These are phyloP conservation scores for Curvularia spicifera DNA, from an alignment of 2,329 filamentous ascomycete species.

Conservation along the genomic window DNA sequence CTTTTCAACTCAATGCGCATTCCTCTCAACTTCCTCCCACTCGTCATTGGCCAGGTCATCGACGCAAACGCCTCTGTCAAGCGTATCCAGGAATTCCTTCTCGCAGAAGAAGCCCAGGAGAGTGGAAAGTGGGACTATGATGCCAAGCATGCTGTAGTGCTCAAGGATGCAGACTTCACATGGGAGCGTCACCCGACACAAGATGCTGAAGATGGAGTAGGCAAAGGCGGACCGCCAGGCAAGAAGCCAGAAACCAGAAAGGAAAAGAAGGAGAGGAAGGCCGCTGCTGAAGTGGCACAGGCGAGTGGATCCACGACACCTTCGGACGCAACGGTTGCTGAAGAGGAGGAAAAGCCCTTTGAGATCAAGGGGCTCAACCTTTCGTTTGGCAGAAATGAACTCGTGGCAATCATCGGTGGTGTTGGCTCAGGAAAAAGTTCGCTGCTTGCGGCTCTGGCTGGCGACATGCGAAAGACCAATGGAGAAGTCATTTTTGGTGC, in stretches of 20 bases:
- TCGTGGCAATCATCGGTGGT: conserved; percentile 85
- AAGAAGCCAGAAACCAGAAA: conserved; percentile 56
- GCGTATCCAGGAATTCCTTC: conserved; percentile 85
- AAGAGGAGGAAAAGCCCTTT: conserved; percentile 72
- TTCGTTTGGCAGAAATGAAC: conserved; percentile 73
- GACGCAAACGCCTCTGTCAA: conserved; percentile 86
- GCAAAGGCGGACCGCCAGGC: conserved; percentile 33
- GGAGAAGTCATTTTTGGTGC: conserved; percentile 79
- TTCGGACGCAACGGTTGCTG: conserved; percentile 52
- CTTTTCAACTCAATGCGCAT: conserved; percentile 91
- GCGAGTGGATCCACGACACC: conserved; percentile 49
- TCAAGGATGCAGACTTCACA: conserved; percentile 78
- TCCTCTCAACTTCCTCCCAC: conserved; percentile 85
- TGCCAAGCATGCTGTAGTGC: conserved; percentile 66
- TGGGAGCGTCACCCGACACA: conserved; percentile 76
- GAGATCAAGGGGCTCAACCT: conserved; percentile 73
- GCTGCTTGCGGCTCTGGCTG: conserved; percentile 83
- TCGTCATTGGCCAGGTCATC: conserved; percentile 86
- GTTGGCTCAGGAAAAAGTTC: conserved; percentile 92
- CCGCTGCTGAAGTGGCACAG: conserved; percentile 34
- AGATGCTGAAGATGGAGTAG: conserved; percentile 40
- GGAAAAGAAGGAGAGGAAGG: conserved; percentile 57
- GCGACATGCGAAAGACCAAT: conserved; percentile 86
- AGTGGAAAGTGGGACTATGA: conserved; percentile 65
- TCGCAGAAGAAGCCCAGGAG: conserved; percentile 84